These are phyloP conservation scores for Xenosphaeropsis pyriputrescens DNA, from an alignment of 2,329 filamentous ascomycete species.

Conservation along the genomic window DNA sequence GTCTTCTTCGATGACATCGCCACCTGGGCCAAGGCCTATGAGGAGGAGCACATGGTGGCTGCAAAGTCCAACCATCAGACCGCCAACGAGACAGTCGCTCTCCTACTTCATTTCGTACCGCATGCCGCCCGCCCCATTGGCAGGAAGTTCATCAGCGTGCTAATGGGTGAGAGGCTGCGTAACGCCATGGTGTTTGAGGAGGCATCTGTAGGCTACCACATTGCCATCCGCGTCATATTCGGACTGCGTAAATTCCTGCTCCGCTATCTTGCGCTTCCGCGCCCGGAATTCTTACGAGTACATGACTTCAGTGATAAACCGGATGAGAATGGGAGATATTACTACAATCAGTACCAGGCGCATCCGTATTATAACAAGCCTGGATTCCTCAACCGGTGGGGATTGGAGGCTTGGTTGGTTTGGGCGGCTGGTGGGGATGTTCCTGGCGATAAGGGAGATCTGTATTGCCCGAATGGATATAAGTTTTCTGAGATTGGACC, in stretches of 20 bases:
- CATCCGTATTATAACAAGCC: constrained; percentile 50
- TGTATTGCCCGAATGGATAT: constrained; percentile 33
- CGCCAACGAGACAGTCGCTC: constrained; percentile 41
- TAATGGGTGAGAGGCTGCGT: constrained; percentile 50
- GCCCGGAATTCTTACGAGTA: constrained; percentile 23
- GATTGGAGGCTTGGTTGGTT: constrained; percentile 34
- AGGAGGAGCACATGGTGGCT: constrained; percentile 41
- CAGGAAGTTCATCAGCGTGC: constrained; percentile 33
- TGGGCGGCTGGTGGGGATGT: constrained; percentile 27
- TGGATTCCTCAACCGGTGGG: constrained; percentile 48
- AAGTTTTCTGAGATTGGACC: constrained; percentile 48
- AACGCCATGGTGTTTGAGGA: constrained; percentile 47
- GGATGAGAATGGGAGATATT: constrained; percentile 38
- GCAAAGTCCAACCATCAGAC: constrained; percentile 30
- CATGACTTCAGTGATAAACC: constrained; percentile 26
- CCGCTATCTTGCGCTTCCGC: constrained; percentile 44
- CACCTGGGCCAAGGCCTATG: constrained; percentile 38
- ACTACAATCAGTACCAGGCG: constrained; percentile 35
- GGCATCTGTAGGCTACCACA: constrained; percentile 21
- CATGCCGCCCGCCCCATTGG: constrained; percentile 27
- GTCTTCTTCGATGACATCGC: constrained; percentile 34
- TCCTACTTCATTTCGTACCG: constrained; percentile 43
- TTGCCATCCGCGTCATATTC: constrained; percentile 31
- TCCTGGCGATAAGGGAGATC: constrained; percentile 25
- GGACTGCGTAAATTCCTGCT: constrained; percentile 36